Evolutionary conservation across 2,329 filamentous ascomycete species (phyloP).

Genomic region (Penicillium hesseltinei): DNA sequence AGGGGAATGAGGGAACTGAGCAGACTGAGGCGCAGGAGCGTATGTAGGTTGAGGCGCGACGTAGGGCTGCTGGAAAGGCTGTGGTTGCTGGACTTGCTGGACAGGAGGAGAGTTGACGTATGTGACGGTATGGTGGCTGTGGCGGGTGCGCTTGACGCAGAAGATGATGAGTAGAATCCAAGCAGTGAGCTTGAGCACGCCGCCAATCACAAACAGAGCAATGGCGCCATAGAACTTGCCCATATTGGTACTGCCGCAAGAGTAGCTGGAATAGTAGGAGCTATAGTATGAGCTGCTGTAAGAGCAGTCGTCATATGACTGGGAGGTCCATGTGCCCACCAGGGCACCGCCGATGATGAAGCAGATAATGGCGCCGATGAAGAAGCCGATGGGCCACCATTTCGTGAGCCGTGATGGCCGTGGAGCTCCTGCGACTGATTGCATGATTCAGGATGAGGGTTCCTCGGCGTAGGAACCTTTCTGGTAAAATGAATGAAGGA

Average conservation of each 20-base stretch:
- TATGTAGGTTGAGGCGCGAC: conserved; percentile 7
- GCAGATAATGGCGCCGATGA: conserved; percentile 17
- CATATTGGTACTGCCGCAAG: conserved; percentile 3
- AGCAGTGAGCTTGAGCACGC: conserved; percentile 14
- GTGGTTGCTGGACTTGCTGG: conserved; percentile 1
- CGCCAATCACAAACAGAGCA: conserved; percentile 17
- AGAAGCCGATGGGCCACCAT: conserved; percentile 21
- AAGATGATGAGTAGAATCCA: conserved; percentile 22
- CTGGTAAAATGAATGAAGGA: neutral
- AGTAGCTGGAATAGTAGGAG: conserved; percentile 10
- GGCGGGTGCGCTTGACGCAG: conserved; percentile 18
- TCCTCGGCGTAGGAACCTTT: too few relatives aligned
- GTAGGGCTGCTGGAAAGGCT: conserved; percentile 3
- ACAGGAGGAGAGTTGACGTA: conserved; percentile 7
- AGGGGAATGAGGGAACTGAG: conserved; percentile 10
- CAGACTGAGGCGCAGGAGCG: neutral
- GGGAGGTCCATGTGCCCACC: conserved; percentile 13
- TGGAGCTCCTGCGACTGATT: neutral
- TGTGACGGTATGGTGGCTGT: conserved; percentile 7
- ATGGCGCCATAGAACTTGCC: conserved; percentile 16
- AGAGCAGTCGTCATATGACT: conserved; percentile 6
- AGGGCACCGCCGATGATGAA: conserved; percentile 22
- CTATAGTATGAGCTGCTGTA: conserved; percentile 7
- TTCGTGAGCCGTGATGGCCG: conserved; percentile 4
- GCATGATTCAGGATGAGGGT: neutral